Evolutionary conservation across 352 stramenopile species (phyloP).

Genomic region (Phytophthora idaei): DNA sequence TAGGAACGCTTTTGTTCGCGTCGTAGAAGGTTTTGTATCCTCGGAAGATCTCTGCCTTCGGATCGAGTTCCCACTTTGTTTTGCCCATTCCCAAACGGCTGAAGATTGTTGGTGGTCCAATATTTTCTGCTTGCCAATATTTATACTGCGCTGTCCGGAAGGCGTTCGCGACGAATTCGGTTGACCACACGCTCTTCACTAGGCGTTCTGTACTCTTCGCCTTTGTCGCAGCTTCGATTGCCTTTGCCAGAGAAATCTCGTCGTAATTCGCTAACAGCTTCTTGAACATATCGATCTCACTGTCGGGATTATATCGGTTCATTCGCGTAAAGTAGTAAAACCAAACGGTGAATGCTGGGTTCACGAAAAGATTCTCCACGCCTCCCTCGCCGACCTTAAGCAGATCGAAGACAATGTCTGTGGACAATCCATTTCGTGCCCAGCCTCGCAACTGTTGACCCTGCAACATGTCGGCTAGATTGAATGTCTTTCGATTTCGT

Average conservation of each 20-base stretch:
- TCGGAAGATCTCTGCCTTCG: not conserved
- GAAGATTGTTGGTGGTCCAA: not conserved
- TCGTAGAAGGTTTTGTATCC: slow-evolving; percentile 1
- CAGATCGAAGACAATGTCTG: slow-evolving; percentile 1
- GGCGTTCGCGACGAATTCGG: not conserved
- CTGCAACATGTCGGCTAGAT: not conserved
- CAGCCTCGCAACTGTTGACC: not conserved
- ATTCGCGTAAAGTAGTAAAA: not conserved
- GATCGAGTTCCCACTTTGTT: not conserved
- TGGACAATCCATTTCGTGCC: not conserved
- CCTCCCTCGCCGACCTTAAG: not conserved
- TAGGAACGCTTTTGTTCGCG: not conserved
- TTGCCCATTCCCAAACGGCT: not conserved
- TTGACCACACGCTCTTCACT: not conserved
- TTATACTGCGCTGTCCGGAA: not conserved
- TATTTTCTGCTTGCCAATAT: not conserved
- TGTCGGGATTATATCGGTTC: not conserved
- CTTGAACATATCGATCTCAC: not conserved
- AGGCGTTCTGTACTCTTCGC: not conserved
- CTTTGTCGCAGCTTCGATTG: slow-evolving; percentile 7
- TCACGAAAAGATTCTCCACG: not conserved
- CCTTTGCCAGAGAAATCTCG: slow-evolving; percentile 8
- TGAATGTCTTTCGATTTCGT: not conserved
- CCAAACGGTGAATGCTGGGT: not conserved
- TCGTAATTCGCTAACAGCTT: slow-evolving; percentile 1